Evolutionary conservation across 768 basidiomycete species (phyloP).

Genomic region (Termitomyces sp.): DNA sequence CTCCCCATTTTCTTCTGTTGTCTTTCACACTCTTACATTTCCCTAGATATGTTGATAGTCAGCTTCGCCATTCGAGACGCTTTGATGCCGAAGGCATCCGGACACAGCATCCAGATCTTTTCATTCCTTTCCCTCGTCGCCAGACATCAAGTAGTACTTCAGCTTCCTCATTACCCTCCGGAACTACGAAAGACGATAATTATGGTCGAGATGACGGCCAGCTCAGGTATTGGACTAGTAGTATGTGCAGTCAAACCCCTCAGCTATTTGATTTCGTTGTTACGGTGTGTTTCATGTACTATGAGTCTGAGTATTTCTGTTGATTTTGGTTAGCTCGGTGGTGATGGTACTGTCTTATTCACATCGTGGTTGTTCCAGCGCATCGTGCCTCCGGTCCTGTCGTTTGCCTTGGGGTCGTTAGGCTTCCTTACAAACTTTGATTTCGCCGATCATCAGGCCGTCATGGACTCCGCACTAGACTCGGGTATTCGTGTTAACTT

Average conservation of each 20-base stretch:
- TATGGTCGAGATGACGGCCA: conserved; percentile 70
- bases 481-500: conserved; percentile 95
- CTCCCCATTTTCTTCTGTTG: conserved; percentile 5
- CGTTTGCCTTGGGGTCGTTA: conserved; percentile 94
- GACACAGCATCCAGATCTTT: conserved; percentile 83
- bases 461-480: conserved; percentile 86
- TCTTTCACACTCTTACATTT: conserved; percentile 1
- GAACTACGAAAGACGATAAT: conserved; percentile 37
- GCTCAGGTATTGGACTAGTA: conserved; percentile 94
- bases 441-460: conserved; percentile 77
- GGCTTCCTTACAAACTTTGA: conserved; percentile 98
- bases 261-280: conserved; percentile 98
- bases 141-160: conserved; percentile 66
- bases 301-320: background rate
- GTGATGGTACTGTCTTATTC: conserved; percentile 97
- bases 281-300: conserved; percentile 55
- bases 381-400: conserved; percentile 96
- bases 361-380: conserved; percentile 99
- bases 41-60: conserved; percentile 87
- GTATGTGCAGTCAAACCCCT: conserved; percentile 88
- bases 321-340: conserved; percentile 71
- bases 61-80: conserved; percentile 81
- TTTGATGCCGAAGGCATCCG: conserved; percentile 92
- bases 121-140: conserved; percentile 71
- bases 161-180: conserved; percentile 49